phyloP scores from a whole-genome alignment of 306 rosid genomes.

The Trifolium subterraneum region DNA sequence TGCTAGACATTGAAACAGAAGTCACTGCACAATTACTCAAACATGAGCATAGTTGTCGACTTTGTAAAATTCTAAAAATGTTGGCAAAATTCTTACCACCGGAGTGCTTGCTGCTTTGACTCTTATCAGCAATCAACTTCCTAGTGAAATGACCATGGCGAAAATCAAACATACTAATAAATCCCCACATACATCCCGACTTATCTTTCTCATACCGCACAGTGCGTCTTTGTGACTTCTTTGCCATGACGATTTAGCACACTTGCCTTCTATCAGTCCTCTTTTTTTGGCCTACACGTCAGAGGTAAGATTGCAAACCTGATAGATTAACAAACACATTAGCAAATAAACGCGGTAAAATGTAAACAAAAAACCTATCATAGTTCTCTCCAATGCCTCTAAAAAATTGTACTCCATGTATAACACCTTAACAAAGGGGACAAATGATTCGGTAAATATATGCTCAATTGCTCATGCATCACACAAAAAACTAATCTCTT shows the following conservation, averaged over 20 bases:
- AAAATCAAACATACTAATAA: constrained; percentile 89
- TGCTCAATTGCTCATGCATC: constrained; percentile 6
- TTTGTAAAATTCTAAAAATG: constrained; percentile 27
- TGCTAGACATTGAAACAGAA: constrained; percentile 28
- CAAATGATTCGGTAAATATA: constrained; percentile 22
- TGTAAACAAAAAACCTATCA: constrained; percentile 9
- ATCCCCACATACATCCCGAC: constrained; percentile 98
- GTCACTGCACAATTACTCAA: constrained; percentile 16
- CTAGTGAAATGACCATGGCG: constrained; percentile 78
- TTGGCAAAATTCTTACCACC: constrained; percentile 60
- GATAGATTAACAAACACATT: constrained; percentile 40
- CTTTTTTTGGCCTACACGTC: constrained; percentile 37
- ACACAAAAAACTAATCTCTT: constrained; percentile 18
- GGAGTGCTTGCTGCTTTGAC: constrained; percentile 62
- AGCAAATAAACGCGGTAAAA: constrained; percentile 37
- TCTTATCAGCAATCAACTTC: constrained; percentile 81
- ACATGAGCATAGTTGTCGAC: constrained; percentile 28
- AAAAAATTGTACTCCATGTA: constrained; percentile 27
- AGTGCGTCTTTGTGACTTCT: constrained; percentile 74
- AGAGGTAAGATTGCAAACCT: constrained; percentile 41
- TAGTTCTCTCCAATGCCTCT: constrained; percentile 13
- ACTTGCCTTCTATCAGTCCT: constrained; percentile 24
- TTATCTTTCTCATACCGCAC: constrained; percentile 84
- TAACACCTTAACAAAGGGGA: constrained; percentile 20
- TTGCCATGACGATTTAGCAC: constrained; percentile 60